Base-by-base conservation (phyloP, 208 protist species). In the Lotmaria passim region DNA sequence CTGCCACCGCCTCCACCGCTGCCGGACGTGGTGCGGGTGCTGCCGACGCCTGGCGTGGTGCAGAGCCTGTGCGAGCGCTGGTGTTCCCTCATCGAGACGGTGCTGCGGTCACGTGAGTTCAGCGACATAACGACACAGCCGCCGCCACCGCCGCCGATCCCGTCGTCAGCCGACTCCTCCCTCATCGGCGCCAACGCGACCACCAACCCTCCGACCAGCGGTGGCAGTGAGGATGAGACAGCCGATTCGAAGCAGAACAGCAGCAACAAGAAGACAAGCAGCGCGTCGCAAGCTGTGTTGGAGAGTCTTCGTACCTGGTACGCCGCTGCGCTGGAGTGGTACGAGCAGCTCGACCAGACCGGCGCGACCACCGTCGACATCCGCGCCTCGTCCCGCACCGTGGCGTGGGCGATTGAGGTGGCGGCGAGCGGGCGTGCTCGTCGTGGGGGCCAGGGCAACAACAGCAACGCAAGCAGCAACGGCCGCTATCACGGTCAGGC, bases 1-100 rank as follows among this genome's bases (percentile, higher is more conserved):
- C 55, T 80, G 39, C 75, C 75, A 10, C 75, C 75, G 31, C 75
- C 75, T 33, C 75, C 75, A 34, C 70, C 75, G 52, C 70, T 73
- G 62, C 68, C 62, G 23, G 75, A 73, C 15, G 48, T 80, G 39
- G 61, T 48, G 11, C 69, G 69, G 15, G 61, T 75, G 21, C 56
- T 75, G 33, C 73, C 75, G n/a, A 60, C 73, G 11, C 62, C 33
- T 11, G 75, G 70, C 14, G 69, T 80, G 7, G 61, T 80, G 41
- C 48, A 75, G 46, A 52, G 59, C 8, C 58, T 80, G 17, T 80
- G 75, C 26, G 63, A 51, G 43, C 75, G 75, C 31, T 80, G 75
- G 75, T 67, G 58, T 26, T 44, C 55, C 7, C 63, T 72, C n/a
- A 69, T 73, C 15, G 59, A 73, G 43, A 62, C 68, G 1, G 69